A percentile compares a stretch with the other conserved stretches of the same genome.
Evolutionary conservation across 73 alveolate genomes (phyloP).

Genomic region (Tetrahymena malaccensis): DNA sequence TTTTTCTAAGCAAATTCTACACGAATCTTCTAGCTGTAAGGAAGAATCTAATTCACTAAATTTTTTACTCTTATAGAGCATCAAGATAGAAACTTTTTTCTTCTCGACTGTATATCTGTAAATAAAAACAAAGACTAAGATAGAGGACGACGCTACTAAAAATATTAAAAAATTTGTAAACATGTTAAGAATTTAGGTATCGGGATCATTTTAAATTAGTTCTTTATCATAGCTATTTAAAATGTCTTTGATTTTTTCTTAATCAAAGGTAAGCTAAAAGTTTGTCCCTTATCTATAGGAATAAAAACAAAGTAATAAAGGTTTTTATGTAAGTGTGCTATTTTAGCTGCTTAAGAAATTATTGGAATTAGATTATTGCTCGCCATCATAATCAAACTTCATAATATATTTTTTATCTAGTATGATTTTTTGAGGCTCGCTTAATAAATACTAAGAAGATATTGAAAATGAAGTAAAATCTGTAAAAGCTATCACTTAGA

Average conservation of each 20-base stretch:
- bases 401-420: background rate
- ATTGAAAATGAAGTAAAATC: background rate
- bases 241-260: background rate
- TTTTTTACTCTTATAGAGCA: background rate
- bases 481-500: background rate
- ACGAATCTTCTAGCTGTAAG: background rate
- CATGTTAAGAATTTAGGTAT: background rate
- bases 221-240: background rate
- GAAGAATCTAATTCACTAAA: background rate
- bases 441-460: background rate
- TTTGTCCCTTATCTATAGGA: background rate
- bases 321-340: background rate
- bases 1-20: background rate
- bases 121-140: background rate
- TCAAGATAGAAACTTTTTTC: background rate
- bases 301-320: background rate
- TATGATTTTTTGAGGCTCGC: background rate
- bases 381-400: background rate
- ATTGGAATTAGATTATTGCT: background rate
- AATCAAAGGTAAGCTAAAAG: background rate
- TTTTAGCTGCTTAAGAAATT: background rate
- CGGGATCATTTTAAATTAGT: background rate
- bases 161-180: background rate
- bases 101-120: background rate
- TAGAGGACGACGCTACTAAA: background rate